Conservation (phyloP, 352 stramenopile genomes). For the Pythium scleroteichum region DNA sequence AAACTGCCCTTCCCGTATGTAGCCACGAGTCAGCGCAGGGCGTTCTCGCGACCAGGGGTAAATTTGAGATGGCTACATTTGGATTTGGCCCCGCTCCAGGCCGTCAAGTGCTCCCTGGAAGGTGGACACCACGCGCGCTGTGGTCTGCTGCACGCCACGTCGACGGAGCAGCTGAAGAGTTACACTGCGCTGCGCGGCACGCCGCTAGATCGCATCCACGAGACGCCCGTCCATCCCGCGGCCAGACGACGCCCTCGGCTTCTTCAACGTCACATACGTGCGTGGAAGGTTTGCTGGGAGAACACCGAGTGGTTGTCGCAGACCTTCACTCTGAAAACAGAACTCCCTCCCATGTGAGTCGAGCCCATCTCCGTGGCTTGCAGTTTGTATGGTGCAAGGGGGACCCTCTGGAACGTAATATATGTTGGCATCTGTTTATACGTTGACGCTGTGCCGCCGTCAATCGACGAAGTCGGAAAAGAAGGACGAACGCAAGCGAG, state of each 20-base stretch:
- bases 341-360: not conserved
- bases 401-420: constrained; percentile 12
- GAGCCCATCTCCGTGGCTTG: constrained; percentile 11
- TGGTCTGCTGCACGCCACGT: not conserved
- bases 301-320: not conserved
- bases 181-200: too few relatives aligned
- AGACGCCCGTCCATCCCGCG: too few relatives aligned
- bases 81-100: not conserved
- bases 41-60: constrained; percentile 4
- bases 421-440: constrained; percentile 27
- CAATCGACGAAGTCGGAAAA: constrained; percentile 25
- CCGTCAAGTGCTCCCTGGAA: too few relatives aligned
- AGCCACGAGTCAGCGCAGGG: not conserved
- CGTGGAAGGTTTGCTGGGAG: constrained; percentile 1
- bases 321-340: constrained; percentile 22
- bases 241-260: not conserved
- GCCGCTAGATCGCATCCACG: too few relatives aligned
- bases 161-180: too few relatives aligned
- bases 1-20: not conserved
- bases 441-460: constrained; percentile 13
- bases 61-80: constrained; percentile 29
- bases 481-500: not conserved
- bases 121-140: not conserved
- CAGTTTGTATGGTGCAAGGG: constrained; percentile 14
- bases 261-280: constrained; percentile 13